Evolutionary conservation across 202 grass and related monocot species (phyloP).

Genomic region (Schoenoplectus tabernaemontani): DNA sequence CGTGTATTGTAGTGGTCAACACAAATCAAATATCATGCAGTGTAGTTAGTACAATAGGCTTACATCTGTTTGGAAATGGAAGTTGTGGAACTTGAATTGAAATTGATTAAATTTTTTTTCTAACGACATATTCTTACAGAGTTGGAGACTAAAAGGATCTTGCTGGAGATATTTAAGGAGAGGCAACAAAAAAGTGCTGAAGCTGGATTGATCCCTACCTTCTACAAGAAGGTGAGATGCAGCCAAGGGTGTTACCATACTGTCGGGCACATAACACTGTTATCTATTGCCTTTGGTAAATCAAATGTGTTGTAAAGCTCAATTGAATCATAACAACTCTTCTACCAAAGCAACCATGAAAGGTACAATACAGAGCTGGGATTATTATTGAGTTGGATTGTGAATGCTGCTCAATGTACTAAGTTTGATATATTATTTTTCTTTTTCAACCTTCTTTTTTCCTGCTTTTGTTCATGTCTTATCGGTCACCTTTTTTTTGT

Average conservation of each 20-base stretch:
- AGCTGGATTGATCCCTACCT: slow-evolving; percentile 96
- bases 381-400: not conserved
- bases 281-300: not conserved
- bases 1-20: not conserved
- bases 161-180: slow-evolving; percentile 97
- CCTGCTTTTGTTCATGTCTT: not conserved
- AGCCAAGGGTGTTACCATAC: not conserved
- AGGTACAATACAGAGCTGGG: not conserved
- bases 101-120: not conserved
- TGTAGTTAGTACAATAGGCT: not conserved
- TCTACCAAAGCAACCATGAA: not conserved
- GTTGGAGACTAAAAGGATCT: slow-evolving; percentile 94
- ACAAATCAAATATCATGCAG: not conserved
- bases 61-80: not conserved
- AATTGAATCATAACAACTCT: not conserved
- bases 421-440: slow-evolving; percentile 5
- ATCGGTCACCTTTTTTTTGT: not conserved
- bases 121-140: slow-evolving; percentile 32
- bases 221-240: slow-evolving; percentile 88
- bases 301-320: not conserved
- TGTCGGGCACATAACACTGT: not conserved
- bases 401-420: not conserved
- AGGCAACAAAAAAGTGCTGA: slow-evolving; percentile 78
- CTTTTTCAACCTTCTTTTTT: not conserved
- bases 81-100: not conserved